Conservation (phyloP, 1,284 basidiomycete genomes). For the Meripilus lineatus region DNA sequence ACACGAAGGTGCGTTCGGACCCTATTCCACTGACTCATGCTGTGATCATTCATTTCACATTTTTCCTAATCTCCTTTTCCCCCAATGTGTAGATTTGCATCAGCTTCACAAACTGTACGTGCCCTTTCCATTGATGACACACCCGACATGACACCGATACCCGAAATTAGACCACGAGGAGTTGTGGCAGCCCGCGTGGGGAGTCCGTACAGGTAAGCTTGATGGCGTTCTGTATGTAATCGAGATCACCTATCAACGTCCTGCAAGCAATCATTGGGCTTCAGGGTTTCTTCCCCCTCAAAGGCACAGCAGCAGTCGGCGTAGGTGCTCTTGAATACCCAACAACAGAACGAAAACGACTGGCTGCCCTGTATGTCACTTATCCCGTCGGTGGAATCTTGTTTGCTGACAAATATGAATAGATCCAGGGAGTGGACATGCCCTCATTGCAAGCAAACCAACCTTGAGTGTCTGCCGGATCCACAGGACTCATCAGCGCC, state of each 20-base stretch:
- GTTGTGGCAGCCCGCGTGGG: constrained; percentile 97
- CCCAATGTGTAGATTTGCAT: constrained; percentile 84
- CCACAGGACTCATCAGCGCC: constrained; percentile 27
- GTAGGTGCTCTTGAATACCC: constrained; percentile 88
- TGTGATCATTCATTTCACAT: neutral
- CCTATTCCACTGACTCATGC: constrained; percentile 6
- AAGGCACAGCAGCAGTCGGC: constrained; percentile 85
- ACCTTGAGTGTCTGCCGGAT: constrained; percentile 69
- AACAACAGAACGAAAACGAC: constrained; percentile 69
- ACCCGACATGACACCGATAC: neutral
- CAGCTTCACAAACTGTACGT: constrained; percentile 83
- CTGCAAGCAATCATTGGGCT: constrained; percentile 79
- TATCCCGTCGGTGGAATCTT: no score
- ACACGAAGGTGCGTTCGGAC: constrained; percentile 89
- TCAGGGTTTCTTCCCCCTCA: constrained; percentile 88
- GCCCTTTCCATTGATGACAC: neutral
- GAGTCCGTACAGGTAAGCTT: constrained; percentile 81
- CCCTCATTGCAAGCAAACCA: constrained; percentile 66
- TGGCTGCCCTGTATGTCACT: constrained; percentile 75
- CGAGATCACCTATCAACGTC: neutral
- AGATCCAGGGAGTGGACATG: constrained; percentile 84
- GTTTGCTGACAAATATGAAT: no score
- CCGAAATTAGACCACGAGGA: constrained; percentile 69
- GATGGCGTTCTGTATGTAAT: neutral
- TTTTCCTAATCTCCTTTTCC: neutral